These are phyloP conservation scores for Salicornia ramosissima DNA, from an alignment of 148 eudicot genomes.

Conservation along the genomic window DNA sequence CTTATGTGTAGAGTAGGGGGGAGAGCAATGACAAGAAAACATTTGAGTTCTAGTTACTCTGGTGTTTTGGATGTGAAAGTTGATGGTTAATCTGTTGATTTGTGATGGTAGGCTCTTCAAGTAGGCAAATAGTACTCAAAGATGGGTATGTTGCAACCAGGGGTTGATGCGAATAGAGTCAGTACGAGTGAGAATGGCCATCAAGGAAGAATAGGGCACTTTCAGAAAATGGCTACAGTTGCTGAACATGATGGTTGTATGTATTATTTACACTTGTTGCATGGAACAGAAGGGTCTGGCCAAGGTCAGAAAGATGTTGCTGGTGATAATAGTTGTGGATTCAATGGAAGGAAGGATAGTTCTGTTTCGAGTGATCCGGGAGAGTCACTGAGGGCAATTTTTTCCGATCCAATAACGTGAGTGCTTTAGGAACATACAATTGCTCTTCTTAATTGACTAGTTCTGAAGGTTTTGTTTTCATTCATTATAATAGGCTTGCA, in stretches of 20 bases:
- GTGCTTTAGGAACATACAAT: constrained; percentile 17
- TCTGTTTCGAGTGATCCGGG: constrained; percentile 45
- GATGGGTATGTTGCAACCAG: constrained; percentile 32
- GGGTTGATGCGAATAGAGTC: constrained; percentile 30
- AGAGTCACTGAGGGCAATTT: constrained; percentile 59
- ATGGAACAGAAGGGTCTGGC: constrained; percentile 47
- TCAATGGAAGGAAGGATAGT: constrained; percentile 63
- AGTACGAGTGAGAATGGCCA: constrained; percentile 35
- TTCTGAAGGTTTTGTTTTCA: not conserved
- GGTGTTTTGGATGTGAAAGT: constrained; percentile 5
- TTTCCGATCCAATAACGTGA: constrained; percentile 86
- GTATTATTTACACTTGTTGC: constrained; percentile 47
- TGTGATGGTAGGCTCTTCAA: constrained; percentile 40
- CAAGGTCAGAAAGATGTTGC: constrained; percentile 47
- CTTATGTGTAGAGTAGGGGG: not conserved
- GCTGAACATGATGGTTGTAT: constrained; percentile 48
- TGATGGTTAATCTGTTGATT: constrained; percentile 12
- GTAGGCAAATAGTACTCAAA: constrained; percentile 37
- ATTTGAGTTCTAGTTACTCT: not conserved
- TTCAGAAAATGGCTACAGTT: constrained; percentile 38
- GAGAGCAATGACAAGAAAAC: not conserved
- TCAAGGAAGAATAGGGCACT: constrained; percentile 38
- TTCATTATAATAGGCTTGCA: not conserved
- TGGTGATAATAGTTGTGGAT: constrained; percentile 66
- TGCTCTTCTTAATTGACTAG: not conserved